Base-by-base conservation (phyloP, 106 monocot genomes). In the Allium fistulosum region DNA sequence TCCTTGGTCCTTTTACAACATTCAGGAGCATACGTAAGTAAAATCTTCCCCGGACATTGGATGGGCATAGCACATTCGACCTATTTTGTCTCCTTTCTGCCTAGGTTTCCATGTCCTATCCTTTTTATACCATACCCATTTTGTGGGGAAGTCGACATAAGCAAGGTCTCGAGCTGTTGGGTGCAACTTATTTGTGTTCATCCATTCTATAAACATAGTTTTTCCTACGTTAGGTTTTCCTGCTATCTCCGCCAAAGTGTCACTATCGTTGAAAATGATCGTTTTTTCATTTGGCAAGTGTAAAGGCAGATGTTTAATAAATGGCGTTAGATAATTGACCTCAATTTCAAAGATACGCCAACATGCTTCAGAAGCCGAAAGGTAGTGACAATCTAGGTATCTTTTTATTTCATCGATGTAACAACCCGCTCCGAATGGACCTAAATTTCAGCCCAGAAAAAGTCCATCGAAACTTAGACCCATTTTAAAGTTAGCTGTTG, bases 181-280 rank as follows among this genome's bases (percentile, higher is more conserved):
- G 48, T 52, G 26, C 3, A 12, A 1, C 9, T 12, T 10, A 47
- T 65, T 65, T 9, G 65, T 7, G 12, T 46, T 14, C 9, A 68
- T 14, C 68, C 68, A 53, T 68, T 51, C 4, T 26, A 10, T 68
- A 11, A 53, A 53, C 51, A 68, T 68, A 12, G 52, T 10, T 68
- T 53, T 22, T 22, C 22, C 22, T 22, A 22, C 22, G 22, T 22
- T 22, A 22, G 22, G 22, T 53, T 12, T 68, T 4, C 6, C 6
- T 53, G 16, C 10, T 26, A 15, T 17, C 12, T 53, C 4, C 6
- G 49, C 17, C 8, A 68, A 53, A 1, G 4, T 53, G 51, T 52
- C 52, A 53, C 17, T 7, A 2, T 55, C 53, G 18, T 12, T 4
- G 17, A 48, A 65, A 13, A 14, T 1, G 7, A 65, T 15, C 15